Conservation (phyloP, 2,329 filamentous ascomycete genomes). For the Aspergillus melleus region DNA sequence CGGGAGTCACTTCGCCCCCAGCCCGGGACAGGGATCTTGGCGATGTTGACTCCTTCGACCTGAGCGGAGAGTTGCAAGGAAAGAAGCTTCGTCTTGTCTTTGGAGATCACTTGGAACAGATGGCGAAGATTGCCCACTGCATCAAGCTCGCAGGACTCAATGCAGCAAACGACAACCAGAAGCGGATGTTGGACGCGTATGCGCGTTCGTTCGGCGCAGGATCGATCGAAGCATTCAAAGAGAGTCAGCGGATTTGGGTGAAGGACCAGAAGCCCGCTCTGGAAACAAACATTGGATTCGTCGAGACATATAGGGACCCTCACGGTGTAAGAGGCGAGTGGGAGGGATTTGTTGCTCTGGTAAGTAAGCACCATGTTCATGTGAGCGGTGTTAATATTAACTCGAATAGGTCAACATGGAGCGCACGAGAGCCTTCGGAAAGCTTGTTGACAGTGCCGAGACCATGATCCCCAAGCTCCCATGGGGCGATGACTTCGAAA, state of each 20-base stretch:
- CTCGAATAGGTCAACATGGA: constrained; percentile 71
- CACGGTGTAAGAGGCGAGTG: constrained; percentile 79
- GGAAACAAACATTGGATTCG: constrained; percentile 79
- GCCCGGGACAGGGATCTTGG: constrained; percentile 67
- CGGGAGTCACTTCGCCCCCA: constrained; percentile 62
- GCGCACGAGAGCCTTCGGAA: constrained; percentile 81
- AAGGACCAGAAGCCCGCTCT: constrained; percentile 78
- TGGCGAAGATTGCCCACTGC: constrained; percentile 66
- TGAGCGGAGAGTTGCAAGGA: constrained; percentile 63
- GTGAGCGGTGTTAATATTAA: not conserved
- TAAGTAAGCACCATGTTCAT: constrained; percentile 19
- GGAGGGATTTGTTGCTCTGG: constrained; percentile 76
- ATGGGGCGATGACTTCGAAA: constrained; percentile 87
- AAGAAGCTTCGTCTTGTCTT: constrained; percentile 71
- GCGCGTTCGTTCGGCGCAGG: constrained; percentile 72
- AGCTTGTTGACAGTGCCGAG: constrained; percentile 78
- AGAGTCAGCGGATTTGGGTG: constrained; percentile 79
- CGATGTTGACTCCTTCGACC: constrained; percentile 60
- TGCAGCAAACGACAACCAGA: constrained; percentile 71
- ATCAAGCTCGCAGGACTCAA: constrained; percentile 68
- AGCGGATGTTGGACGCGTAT: constrained; percentile 72
- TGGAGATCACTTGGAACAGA: constrained; percentile 71
- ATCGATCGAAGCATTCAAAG: constrained; percentile 74
- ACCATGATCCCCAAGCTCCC: constrained; percentile 84
- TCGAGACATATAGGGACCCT: constrained; percentile 83